Percentiles rank a stretch among this genome's conserved stretches.
phyloP scores from a whole-genome alignment of 805 yeast species.

The Phaffomyces thermotolerans region DNA sequence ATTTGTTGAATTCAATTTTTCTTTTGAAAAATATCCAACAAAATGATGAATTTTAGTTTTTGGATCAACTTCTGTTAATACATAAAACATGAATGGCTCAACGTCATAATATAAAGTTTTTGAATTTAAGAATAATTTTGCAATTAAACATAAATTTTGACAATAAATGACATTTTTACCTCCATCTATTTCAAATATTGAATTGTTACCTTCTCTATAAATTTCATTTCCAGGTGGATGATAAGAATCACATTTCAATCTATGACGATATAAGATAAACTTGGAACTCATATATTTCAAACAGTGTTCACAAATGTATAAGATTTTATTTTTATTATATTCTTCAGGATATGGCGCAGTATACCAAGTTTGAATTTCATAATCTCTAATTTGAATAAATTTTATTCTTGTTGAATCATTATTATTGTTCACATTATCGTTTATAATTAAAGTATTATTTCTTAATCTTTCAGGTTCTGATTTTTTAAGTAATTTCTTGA shows the following conservation, averaged over 20 bases:
- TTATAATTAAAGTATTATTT: conserved; percentile 29
- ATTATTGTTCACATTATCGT: conserved; percentile 8
- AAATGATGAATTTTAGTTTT: conserved; percentile 50
- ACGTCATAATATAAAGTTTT: conserved; percentile 92
- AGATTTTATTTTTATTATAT: conserved; percentile 50
- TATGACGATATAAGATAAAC: conserved; percentile 62
- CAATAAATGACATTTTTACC: conserved; percentile 74
- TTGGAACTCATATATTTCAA: conserved; percentile 71
- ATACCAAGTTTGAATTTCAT: conserved; percentile 86
- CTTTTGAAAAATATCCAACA: conserved; percentile 93
- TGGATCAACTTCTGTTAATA: conserved; percentile 62
- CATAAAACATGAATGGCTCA: conserved; percentile 88
- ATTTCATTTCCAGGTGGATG: conserved; percentile 93
- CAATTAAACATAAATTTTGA: conserved; percentile 82
- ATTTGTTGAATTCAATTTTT: conserved; percentile 60
- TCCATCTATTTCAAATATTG: conserved; percentile 93
- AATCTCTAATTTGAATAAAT: conserved; percentile 62
- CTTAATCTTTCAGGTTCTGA: conserved; percentile 33
- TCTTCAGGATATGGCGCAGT: conserved; percentile 91
- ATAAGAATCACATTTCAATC: conserved; percentile 57
- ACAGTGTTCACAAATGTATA: conserved; percentile 81
- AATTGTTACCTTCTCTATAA: conserved; percentile 60
- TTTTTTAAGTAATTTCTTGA: conserved; percentile 33
- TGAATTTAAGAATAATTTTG: conserved; percentile 83
- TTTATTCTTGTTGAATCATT: conserved; percentile 21